A percentile compares a stretch with the other conserved stretches of the same genome.
These are phyloP conservation scores for Jimgerdemannia lactiflua DNA, from an alignment of 192 early-diverging fungal genomes.

Conservation along the genomic window DNA sequence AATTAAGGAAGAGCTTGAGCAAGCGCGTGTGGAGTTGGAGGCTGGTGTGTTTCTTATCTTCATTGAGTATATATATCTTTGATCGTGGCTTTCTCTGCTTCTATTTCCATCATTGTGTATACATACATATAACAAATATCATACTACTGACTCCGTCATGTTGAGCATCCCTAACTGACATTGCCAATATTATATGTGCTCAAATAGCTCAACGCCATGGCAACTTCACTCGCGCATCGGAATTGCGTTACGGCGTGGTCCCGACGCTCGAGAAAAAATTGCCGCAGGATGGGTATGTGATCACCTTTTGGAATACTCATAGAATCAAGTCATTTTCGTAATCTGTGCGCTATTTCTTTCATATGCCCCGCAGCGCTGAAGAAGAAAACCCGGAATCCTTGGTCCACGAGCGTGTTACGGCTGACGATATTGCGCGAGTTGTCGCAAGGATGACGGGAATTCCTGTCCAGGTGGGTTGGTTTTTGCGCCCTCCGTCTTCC, in stretches of 20 bases:
- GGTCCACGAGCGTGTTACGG: conserved; percentile 78
- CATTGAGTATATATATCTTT: too few relatives aligned
- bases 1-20: conserved; percentile 67
- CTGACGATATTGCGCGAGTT: conserved; percentile 73
- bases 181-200: too few relatives aligned
- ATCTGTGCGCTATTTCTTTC: not conserved
- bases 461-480: conserved; percentile 59
- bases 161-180: too few relatives aligned
- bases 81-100: too few relatives aligned
- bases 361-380: not conserved
- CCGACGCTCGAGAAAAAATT: conserved; percentile 68
- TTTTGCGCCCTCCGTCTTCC: not conserved
- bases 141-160: too few relatives aligned
- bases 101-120: too few relatives aligned
- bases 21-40: conserved; percentile 74
- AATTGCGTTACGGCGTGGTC: conserved; percentile 77
- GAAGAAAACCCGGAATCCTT: conserved; percentile 48
- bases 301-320: not conserved
- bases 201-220: conserved; percentile 60
- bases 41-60: conserved; percentile 14
- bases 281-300: conserved; percentile 37
- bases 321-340: too few relatives aligned
- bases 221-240: conserved; percentile 69
- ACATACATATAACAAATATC: too few relatives aligned
- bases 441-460: conserved; percentile 77